Base-by-base conservation (phyloP, 139 green algal species). In the Ettlia oleoabundans region DNA sequence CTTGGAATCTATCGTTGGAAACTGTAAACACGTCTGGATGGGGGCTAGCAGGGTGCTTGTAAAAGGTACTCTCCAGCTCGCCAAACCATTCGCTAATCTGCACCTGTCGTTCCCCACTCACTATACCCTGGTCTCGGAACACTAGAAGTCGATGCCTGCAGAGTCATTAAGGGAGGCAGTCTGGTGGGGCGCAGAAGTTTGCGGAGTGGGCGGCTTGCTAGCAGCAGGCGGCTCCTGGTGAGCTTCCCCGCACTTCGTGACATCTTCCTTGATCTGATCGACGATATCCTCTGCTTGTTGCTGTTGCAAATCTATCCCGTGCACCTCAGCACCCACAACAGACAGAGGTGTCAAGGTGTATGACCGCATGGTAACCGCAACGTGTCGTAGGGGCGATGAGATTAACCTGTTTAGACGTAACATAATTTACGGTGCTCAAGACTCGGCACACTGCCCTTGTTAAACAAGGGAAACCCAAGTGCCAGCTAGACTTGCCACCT, bases 21-120 rank as follows among this genome's bases (percentile, higher is more conserved):
- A 92, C 88, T 2, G 87, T 42, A 76, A 92, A 92, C 2, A 92
- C 79, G 32, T 92, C 88, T 0, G 87, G 84, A 43, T 92, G 84
- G 18, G 87, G 87, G 28, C 74, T 87, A 32, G 33, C 24, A 21
- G 83, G 83, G 63, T 92, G 88, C 80, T 90, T 92, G 70, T 88
- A 88, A 30, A 92, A 92, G 0, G 84, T 92, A 24, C 43, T 80
- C 55, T 92, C 88, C 28, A 82, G 38, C 9, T 66, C 24, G 0
- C 88, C 88, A 83, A 92, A 92, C 88, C 88, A 92, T 8, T 43
- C 22, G 63, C 67, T 86, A 77, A 91, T 88, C 33, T 89, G 75
- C 6, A 91, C 87, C 21, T 92, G 88, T 6, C 84, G 67, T 26
- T 88, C 66, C 4, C 87, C 88, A 32, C 42, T 80, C 3, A 92